A percentile compares a stretch with the other conserved stretches of the same genome.
phyloP scores from a whole-genome alignment of 2,329 filamentous ascomycete genomes.

The Clarireedia homoeocarpa region DNA sequence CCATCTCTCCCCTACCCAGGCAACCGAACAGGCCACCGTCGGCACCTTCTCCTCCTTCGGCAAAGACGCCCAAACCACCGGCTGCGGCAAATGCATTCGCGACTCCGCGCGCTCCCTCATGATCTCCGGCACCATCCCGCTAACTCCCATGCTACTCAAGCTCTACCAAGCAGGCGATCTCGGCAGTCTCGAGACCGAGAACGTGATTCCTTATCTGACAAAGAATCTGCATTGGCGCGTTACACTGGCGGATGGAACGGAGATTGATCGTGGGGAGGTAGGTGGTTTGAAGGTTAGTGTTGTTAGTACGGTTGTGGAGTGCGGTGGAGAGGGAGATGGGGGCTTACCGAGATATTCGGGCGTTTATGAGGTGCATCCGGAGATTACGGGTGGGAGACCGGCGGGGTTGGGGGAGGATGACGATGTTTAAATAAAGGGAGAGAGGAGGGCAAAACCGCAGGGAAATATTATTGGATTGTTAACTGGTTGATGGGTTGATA shows the following conservation, averaged over 20 bases:
- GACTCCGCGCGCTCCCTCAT: conserved; percentile 24
- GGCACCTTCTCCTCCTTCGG: conserved; percentile 34
- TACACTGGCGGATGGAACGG: conserved; percentile 19
- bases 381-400: conserved; percentile 23
- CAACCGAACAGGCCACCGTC: conserved; percentile 29
- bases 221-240: conserved; percentile 28
- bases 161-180: conserved; percentile 24
- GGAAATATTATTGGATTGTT: too few species aligned
- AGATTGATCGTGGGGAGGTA: conserved; percentile 19
- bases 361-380: conserved; percentile 25
- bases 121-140: conserved; percentile 33
- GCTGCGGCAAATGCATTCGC: conserved; percentile 29
- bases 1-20: neutral
- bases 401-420: conserved; percentile 13
- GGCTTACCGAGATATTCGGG: conserved; percentile 20
- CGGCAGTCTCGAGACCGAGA: conserved; percentile 24
- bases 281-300: conserved; percentile 25
- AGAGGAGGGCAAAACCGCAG: too few species aligned
- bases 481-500: too few species aligned
- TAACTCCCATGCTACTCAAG: conserved; percentile 32
- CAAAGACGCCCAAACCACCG: conserved; percentile 25
- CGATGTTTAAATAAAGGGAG: neutral
- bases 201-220: conserved; percentile 28
- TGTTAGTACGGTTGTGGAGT: conserved; percentile 21
- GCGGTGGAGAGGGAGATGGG: conserved; percentile 13